phyloP scores from a whole-genome alignment of 768 basidiomycete species.

The Russula virescens region DNA sequence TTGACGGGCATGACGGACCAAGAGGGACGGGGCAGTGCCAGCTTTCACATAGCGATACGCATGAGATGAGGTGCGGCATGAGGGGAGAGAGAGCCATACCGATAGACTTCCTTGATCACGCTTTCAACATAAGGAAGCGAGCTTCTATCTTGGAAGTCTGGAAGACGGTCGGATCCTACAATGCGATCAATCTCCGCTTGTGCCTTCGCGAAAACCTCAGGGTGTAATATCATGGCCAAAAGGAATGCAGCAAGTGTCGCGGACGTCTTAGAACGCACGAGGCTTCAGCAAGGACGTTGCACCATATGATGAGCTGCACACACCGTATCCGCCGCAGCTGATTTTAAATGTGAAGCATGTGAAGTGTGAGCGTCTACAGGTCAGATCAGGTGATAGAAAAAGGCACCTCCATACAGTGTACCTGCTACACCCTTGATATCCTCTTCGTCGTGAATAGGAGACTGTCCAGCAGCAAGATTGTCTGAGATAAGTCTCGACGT shows the following conservation, averaged over 20 bases:
- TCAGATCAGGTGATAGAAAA: neutral
- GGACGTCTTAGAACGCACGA: slow-evolving; percentile 16
- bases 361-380: slow-evolving; percentile 17
- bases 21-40: slow-evolving; percentile 24
- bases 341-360: slow-evolving; percentile 4
- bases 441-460: slow-evolving; percentile 15
- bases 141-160: slow-evolving; percentile 26
- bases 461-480: slow-evolving; percentile 11
- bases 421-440: slow-evolving; percentile 25
- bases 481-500: slow-evolving; percentile 21
- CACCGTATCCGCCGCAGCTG: slow-evolving; percentile 25
- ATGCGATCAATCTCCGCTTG: slow-evolving; percentile 30
- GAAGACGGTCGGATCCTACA: slow-evolving; percentile 27
- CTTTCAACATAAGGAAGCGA: slow-evolving; percentile 28
- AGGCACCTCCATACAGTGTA: slow-evolving; percentile 21
- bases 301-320: neutral
- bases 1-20: slow-evolving; percentile 11
- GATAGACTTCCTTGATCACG: slow-evolving; percentile 25
- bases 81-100: slow-evolving; percentile 8
- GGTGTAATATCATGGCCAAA: slow-evolving; percentile 25
- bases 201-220: slow-evolving; percentile 25
- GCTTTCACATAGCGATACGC: neutral
- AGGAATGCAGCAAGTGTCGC: slow-evolving; percentile 22
- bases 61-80: neutral
- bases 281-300: neutral